Evolutionary conservation across 305 asterid species (phyloP), one percentile per base, ranked within the genome.

Genomic region (Lippia alba): DNA sequence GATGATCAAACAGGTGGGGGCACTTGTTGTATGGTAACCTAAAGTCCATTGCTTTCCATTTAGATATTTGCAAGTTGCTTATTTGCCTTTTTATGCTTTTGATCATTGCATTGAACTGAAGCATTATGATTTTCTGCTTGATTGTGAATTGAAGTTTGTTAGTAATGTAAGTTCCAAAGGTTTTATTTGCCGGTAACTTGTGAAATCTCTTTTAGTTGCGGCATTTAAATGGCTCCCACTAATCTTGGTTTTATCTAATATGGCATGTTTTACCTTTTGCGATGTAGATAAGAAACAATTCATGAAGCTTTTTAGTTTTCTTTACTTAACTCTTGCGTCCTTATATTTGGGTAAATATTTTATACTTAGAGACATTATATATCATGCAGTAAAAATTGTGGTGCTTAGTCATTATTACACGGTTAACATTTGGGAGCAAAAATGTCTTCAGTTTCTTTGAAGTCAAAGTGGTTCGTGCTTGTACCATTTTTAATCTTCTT

Each of bases 81-180:
- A 30, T 74, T 56, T 61, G n/a, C 54, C 74, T 54, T 61, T 61
- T 24, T 68, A 74, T 67, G 65, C 12, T 74, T 74, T 58, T 68
- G n/a, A 54, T 41, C 9, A 18, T 54, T 53, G 20, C 61, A 44
- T 9, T 48, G 33, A 41, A 17, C 16, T 1, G 56, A 44, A 56
- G n/a, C 60, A 24, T 12, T 64, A 36, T 46, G 30, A 54, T 41
- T 44, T 57, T 36, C 55, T 36, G 55, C 45, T 61, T 1, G 56
- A 61, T 16, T 15, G 56, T 17, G 41, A 14, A 39, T 20, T 19
- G 56, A 61, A 39, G 12, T 51, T 9, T 16, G 8, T 24, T 72
- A 14, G 5, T 46, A 8, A 12, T 53, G 18, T 5, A 36, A 36
- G 46, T 30, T 61, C 8, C 19, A 12, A 9, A 50, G 32, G 9